Evolutionary conservation across 2,329 filamentous ascomycete genomes (phyloP).

Genomic region (Nemania diffusa): DNA sequence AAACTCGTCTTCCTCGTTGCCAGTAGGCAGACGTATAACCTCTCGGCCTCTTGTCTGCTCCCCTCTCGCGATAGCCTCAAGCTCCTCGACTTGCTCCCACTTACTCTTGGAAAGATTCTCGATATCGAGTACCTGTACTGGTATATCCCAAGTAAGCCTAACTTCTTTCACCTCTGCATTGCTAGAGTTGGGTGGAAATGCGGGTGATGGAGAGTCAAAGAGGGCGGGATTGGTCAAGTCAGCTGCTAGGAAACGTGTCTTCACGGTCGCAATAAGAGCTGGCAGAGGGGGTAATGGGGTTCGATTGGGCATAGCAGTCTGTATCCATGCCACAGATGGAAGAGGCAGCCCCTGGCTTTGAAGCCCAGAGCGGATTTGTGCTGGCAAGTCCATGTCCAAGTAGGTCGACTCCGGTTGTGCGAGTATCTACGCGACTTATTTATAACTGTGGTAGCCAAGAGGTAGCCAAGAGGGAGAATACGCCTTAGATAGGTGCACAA

Average conservation of each 20-base stretch:
- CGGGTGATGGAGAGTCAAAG: slow-evolving; percentile 55
- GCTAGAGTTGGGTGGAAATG: slow-evolving; percentile 66
- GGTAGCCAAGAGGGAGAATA: background rate
- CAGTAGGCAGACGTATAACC: slow-evolving; percentile 74
- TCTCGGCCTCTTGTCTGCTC: slow-evolving; percentile 81
- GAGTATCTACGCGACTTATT: background rate
- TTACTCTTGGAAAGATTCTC: slow-evolving; percentile 82
- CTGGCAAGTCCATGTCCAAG: slow-evolving; percentile 48
- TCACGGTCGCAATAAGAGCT: slow-evolving; percentile 80
- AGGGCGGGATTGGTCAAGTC: slow-evolving; percentile 75
- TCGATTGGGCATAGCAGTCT: slow-evolving; percentile 67
- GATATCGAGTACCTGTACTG: slow-evolving; percentile 86
- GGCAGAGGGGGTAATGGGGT: slow-evolving; percentile 70
- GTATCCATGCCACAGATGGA: slow-evolving; percentile 69
- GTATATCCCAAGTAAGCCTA: slow-evolving; percentile 68
- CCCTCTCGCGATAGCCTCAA: slow-evolving; percentile 78
- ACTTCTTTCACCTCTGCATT: slow-evolving; percentile 65
- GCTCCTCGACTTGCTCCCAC: slow-evolving; percentile 88
- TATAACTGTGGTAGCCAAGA: too few relatives aligned
- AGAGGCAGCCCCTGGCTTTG: slow-evolving; percentile 64
- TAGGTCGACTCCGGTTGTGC: background rate
- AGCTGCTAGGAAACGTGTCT: slow-evolving; percentile 80
- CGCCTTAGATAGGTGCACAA: background rate
- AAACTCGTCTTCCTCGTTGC: slow-evolving; percentile 57
- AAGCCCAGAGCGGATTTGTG: slow-evolving; percentile 65